A percentile compares a stretch with the other conserved stretches of the same genome.
These are phyloP conservation scores for Eragrostis curvula DNA, from an alignment of 176 grass and related monocot genomes.

Conservation along the genomic window DNA sequence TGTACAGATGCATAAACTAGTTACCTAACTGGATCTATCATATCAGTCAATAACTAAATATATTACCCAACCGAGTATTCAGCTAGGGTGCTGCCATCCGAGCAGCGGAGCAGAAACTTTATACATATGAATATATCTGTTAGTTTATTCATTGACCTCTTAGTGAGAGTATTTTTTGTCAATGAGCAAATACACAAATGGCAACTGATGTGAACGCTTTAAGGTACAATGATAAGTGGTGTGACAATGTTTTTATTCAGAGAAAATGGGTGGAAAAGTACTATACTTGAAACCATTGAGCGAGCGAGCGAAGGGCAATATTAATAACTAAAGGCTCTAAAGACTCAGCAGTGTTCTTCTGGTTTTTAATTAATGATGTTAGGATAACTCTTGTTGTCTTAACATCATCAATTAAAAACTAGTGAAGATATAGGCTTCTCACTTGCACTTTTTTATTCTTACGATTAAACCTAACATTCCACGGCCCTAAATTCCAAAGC, in stretches of 20 bases:
- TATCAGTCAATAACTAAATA: not conserved
- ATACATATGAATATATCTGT: not conserved
- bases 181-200: too few species aligned
- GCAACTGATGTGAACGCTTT: too few species aligned
- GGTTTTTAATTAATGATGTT: too few species aligned
- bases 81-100: not conserved
- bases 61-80: not conserved
- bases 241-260: too few species aligned
- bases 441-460: not conserved
- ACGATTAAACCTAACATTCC: slow-evolving; percentile 16
- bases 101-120: too few species aligned
- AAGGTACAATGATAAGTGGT: too few species aligned
- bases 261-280: too few species aligned
- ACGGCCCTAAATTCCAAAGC: slow-evolving; percentile 15
- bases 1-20: not conserved
- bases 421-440: too few species aligned
- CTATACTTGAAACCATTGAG: too few species aligned
- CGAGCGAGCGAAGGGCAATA: not conserved
- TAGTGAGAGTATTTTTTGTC: not conserved
- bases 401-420: too few species aligned
- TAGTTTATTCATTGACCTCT: not conserved
- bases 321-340: not conserved
- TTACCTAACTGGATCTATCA: not conserved
- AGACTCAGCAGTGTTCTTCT: too few species aligned
- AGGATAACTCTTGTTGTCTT: too few species aligned